Evolutionary conservation across 2,329 filamentous ascomycete species (phyloP).

Genomic region (Coniochaeta prunicola): DNA sequence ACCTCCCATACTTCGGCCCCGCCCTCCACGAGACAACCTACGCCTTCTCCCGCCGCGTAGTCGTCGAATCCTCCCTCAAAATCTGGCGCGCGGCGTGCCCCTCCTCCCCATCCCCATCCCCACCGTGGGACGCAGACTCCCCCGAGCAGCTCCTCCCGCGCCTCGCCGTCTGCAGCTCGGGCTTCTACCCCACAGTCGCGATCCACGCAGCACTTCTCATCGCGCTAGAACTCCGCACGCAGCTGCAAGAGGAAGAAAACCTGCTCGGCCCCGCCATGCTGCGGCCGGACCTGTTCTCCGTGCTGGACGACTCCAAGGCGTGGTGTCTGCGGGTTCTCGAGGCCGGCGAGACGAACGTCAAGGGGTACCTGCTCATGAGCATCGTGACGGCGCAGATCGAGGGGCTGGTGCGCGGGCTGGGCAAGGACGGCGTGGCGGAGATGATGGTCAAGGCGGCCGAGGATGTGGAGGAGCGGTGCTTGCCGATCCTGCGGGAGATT

Average conservation of each 20-base stretch:
- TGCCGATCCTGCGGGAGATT: constrained; percentile 16
- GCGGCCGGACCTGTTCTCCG: constrained; percentile 32
- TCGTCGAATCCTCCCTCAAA: constrained; percentile 39
- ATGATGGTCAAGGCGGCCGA: constrained; percentile 27
- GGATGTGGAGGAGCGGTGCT: constrained; percentile 12
- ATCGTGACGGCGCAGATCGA: constrained; percentile 34
- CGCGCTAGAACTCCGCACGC: constrained; percentile 30
- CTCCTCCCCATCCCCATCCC: constrained; percentile 9
- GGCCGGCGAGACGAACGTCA: constrained; percentile 47
- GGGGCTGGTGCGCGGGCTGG: constrained; percentile 27
- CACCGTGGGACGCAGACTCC: constrained; percentile 14
- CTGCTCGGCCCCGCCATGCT: constrained; percentile 24
- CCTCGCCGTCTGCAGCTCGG: constrained; percentile 28
- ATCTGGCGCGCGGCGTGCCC: constrained; percentile 34
- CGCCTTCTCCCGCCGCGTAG: constrained; percentile 41
- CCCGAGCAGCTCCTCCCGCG: constrained; percentile 20
- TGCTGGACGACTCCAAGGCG: constrained; percentile 30
- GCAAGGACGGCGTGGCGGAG: constrained; percentile 23
- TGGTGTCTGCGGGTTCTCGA: constrained; percentile 34
- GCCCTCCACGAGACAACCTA: constrained; percentile 34
- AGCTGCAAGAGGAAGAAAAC: constrained; percentile 31
- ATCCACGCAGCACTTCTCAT: constrained; percentile 23
- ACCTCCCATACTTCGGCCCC: constrained; percentile 41
- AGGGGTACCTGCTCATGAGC: constrained; percentile 37
- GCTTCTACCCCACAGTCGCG: constrained; percentile 28